Conservation (phyloP, 768 basidiomycete species). For the Tylopilus felleus region DNA sequence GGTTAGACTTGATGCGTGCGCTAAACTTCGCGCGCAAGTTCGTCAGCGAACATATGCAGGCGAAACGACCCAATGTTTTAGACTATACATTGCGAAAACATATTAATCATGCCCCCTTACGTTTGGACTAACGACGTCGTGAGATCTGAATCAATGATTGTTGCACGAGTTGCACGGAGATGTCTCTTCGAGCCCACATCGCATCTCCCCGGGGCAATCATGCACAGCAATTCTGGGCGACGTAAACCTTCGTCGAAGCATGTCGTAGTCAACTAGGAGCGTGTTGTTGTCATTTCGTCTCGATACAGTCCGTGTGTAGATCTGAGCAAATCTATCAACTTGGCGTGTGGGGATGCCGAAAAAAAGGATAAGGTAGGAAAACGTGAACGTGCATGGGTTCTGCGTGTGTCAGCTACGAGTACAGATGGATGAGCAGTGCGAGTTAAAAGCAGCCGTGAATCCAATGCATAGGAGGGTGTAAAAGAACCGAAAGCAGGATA, state of each 20-base stretch:
- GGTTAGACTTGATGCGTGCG: too few species aligned
- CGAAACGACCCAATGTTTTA: too few species aligned
- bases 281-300: conserved; percentile 6
- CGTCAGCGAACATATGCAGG: too few species aligned
- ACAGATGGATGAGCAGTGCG: conserved; percentile 21
- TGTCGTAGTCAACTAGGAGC: conserved; percentile 2
- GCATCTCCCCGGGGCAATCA: conserved; percentile 1
- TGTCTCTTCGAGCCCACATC: conserved; percentile 1
- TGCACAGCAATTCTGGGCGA: background rate
- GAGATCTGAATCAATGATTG: background rate
- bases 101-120: background rate
- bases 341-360: background rate
- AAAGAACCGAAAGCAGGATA: conserved; percentile 9
- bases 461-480: background rate
- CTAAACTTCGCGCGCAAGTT: too few species aligned
- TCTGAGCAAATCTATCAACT: conserved; percentile 19
- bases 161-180: background rate
- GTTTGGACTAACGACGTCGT: background rate
- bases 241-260: background rate
- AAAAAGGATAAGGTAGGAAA: background rate
- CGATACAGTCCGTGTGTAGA: conserved; percentile 18
- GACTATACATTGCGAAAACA: too few species aligned
- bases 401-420: conserved; percentile 16
- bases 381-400: conserved; percentile 8
- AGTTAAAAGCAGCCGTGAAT: conserved; percentile 8